Evolutionary conservation across 2,329 filamentous ascomycete genomes (phyloP), one percentile per base, ranked within the genome.

Genomic region (Scortechinia acanthostroma): DNA sequence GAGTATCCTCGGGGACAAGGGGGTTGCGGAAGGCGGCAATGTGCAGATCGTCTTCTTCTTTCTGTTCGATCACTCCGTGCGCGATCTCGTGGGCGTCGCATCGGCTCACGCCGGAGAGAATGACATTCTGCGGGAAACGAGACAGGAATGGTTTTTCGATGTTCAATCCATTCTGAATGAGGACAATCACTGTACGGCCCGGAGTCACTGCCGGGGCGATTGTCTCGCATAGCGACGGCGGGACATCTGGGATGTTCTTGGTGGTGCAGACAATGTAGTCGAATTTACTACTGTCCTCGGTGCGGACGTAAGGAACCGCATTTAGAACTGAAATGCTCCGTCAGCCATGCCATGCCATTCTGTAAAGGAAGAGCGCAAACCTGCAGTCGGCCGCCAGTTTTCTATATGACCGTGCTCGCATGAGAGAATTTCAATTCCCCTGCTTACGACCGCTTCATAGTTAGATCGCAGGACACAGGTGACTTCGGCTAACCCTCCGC

Each of bases 141-240:
- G 53, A 46, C 16, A 74, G 53, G 17, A 82, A 53, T 0, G 76
- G 74, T 35, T 65, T 69, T 50, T 83, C 76, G 49, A 83, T 82
- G 51, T 81, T 78, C n/a, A 83, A 58, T 0, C 79, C 79, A 52
- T 83, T 83, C 49, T 83, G 79, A 3, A 78, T 60, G 4, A 83
- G 65, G 0, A 81, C 63, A 40, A 83, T 72, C 21, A 65, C 65
- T 0, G 77, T 80, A 20, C 69, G 60, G 2, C 63, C 64, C 1
- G 67, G 64, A 0, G 70, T 74, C 1, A 83, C 59, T 2, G 74
- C 76, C 0, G 74, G 72, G 0, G 56, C 53, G 21, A 81, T 69
- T 22, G 79, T 55, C 1, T 75, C 68, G 30, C 64, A 53, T 0
- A 74, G 58, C 0, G 60, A 64, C 0, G 78, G 76, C 1, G 63